Base-by-base conservation (phyloP, 345 rosid genomes). In the Chamaenerion angustifolium region DNA sequence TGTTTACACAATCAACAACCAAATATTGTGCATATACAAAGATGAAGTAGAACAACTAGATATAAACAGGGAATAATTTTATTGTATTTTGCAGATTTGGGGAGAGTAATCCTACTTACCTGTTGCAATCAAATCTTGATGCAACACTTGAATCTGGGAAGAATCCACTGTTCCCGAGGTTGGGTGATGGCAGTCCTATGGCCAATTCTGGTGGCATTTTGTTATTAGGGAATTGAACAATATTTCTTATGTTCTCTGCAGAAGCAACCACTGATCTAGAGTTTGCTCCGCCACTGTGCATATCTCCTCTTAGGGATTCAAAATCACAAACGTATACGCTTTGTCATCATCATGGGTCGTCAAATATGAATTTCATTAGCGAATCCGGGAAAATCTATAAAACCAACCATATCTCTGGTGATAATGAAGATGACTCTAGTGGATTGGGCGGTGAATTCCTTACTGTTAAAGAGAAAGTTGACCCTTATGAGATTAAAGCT, bases 231-330 rank as follows among this genome's bases (percentile, higher is more conserved):
- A 47, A 7, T n/a, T 6, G 35, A 13, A 47, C 79, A 65, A 49
- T 21, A 67, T 67, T 62, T 7, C 37, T 0, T 31, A 8, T 31
- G 37, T 5, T 73, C 75, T 89, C 95, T 46, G 63, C 45, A n/a
- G 84, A 61, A 46, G 15, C 56, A 45, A 63, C 74, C 53, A 53
- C 48, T 43, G 69, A 61, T 55, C 62, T 60, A 15, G 75, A 69
- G 71, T 71, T 73, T 54, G 40, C 65, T 58, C 73, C 77, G 64
- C 73, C 77, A 65, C 57, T 54, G 52, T 64, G 68, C 56, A 54
- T 53, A 67, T 84, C 80, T 1, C 37, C 37, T 74, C 72, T 74
- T 40, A 75, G 56, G 69, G 58, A 85, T 81, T 63, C 64, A 56
- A 48, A 43, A 46, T 54, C 64, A 52, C 60, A 62, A 8, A 5